phyloP scores from a whole-genome alignment of 331 rosid species.

The Arachis monticola region DNA sequence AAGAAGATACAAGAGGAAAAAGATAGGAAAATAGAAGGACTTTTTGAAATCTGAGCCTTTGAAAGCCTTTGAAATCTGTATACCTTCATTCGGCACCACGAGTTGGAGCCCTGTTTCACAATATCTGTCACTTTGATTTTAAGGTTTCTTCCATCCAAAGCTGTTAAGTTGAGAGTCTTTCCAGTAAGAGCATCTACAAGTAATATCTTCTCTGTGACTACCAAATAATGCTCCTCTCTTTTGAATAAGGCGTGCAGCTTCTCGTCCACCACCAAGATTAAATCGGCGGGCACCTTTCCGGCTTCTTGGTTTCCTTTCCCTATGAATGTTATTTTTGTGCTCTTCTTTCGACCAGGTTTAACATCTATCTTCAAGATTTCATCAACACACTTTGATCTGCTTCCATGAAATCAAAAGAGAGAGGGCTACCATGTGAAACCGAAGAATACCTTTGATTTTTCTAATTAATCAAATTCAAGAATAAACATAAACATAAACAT shows the following conservation, averaged over 20 bases:
- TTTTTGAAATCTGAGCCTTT: too few relatives aligned
- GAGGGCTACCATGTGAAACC: conserved; percentile 25
- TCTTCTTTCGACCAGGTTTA: conserved; percentile 87
- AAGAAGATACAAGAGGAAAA: too few relatives aligned
- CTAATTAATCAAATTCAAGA: too few relatives aligned
- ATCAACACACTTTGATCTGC: conserved; percentile 52
- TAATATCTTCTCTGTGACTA: conserved; percentile 47
- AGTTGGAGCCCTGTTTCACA: conserved; percentile 62
- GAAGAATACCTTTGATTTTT: background rate
- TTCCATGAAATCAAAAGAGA: conserved; percentile 36
- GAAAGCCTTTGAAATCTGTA: conserved; percentile 64
- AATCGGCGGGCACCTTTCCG: conserved; percentile 59
- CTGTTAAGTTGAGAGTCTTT: conserved; percentile 31
- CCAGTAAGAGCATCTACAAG: conserved; percentile 69
- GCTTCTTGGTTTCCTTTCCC: conserved; percentile 68
- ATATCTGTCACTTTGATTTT: conserved; percentile 53
- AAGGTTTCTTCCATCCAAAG: conserved; percentile 51
- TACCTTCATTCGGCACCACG: conserved; percentile 67
- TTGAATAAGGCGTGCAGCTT: conserved; percentile 62
- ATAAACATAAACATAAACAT: too few relatives aligned
- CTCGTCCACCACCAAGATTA: conserved; percentile 70
- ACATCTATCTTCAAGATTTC: conserved; percentile 63
- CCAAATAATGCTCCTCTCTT: conserved; percentile 68
- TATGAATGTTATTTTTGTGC: conserved; percentile 74
- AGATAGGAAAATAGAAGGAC: too few relatives aligned